Conservation (phyloP, 768 basidiomycete species). For the Leccinum boreale region DNA sequence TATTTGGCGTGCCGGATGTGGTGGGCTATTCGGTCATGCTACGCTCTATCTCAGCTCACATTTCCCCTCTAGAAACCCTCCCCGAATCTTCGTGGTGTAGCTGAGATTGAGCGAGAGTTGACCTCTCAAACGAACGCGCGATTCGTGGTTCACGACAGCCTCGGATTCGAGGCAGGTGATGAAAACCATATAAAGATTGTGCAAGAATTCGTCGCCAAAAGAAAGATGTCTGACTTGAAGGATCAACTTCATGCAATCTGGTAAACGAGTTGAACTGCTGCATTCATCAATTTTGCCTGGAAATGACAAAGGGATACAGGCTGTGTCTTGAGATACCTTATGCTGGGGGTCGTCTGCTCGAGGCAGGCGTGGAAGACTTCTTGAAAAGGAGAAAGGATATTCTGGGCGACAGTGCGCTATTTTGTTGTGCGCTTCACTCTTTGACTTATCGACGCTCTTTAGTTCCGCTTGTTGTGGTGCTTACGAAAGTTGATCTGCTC, state of each 20-base stretch:
- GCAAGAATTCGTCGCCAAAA: slow-evolving; percentile 1
- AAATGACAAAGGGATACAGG: slow-evolving; percentile 1
- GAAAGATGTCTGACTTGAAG: background rate
- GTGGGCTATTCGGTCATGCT: background rate
- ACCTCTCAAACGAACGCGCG: slow-evolving; percentile 8
- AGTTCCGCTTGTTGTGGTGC: slow-evolving; percentile 17
- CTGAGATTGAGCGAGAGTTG: slow-evolving; percentile 14
- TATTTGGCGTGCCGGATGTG: slow-evolving; percentile 11
- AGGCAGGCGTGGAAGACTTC: slow-evolving; percentile 13
- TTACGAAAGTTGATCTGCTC: slow-evolving; percentile 14
- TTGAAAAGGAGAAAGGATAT: background rate
- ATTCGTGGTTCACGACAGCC: slow-evolving; percentile 20
- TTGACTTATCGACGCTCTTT: background rate
- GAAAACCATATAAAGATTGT: slow-evolving; percentile 4
- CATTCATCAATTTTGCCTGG: background rate
- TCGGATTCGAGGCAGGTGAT: slow-evolving; percentile 17
- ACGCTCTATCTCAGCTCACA: background rate
- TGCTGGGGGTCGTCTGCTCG: slow-evolving; percentile 13
- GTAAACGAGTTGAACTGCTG: background rate
- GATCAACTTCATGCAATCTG: slow-evolving; percentile 15
- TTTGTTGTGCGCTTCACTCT: background rate
- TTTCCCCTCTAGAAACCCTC: slow-evolving; percentile 3
- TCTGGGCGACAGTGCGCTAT: slow-evolving; percentile 4
- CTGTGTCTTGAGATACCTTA: slow-evolving; percentile 15
- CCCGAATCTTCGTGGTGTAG: background rate